Conservation (phyloP, 768 basidiomycete genomes). For the Lanmaoa pseudosensibilis region DNA sequence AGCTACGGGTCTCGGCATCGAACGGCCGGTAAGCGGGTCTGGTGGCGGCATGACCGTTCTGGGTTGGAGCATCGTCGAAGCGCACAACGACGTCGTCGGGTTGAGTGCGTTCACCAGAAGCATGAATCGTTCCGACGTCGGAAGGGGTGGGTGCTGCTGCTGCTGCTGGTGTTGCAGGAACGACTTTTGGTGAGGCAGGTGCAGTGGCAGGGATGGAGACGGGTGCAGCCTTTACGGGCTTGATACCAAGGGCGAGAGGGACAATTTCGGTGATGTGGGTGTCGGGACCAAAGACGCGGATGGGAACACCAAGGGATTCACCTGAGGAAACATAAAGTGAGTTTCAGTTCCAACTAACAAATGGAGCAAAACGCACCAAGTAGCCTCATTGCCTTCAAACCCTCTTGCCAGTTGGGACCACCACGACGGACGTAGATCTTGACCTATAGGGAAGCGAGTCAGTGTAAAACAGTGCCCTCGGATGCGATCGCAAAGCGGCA, state of each 20-base stretch:
- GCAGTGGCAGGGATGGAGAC: conserved; percentile 48
- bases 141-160: conserved; percentile 39
- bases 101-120: conserved; percentile 80
- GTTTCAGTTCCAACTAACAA: not conserved
- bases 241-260: conserved; percentile 89
- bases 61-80: conserved; percentile 55
- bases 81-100: conserved; percentile 86
- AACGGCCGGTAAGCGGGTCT: conserved; percentile 91
- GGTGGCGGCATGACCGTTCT: conserved; percentile 34
- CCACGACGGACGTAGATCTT: conserved; percentile 97
- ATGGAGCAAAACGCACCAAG: conserved; percentile 48
- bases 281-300: conserved; percentile 96
- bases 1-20: conserved; percentile 89
- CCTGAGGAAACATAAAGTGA: conserved; percentile 28
- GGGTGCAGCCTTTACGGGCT: conserved; percentile 34
- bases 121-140: conserved; percentile 69
- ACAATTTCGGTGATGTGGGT: conserved; percentile 99
- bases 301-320: conserved; percentile 95
- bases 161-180: conserved; percentile 30
- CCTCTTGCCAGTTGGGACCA: conserved; percentile 99
- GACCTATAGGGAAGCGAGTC: conserved; percentile 57
- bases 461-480: not conserved
- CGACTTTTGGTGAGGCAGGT: conserved; percentile 40
- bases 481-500: not conserved
- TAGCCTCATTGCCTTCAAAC: conserved; percentile 96